Percentiles rank a stretch among this genome's conserved stretches.
phyloP scores from a whole-genome alignment of 306 rosid genomes.

The Cucurbita moschata region DNA sequence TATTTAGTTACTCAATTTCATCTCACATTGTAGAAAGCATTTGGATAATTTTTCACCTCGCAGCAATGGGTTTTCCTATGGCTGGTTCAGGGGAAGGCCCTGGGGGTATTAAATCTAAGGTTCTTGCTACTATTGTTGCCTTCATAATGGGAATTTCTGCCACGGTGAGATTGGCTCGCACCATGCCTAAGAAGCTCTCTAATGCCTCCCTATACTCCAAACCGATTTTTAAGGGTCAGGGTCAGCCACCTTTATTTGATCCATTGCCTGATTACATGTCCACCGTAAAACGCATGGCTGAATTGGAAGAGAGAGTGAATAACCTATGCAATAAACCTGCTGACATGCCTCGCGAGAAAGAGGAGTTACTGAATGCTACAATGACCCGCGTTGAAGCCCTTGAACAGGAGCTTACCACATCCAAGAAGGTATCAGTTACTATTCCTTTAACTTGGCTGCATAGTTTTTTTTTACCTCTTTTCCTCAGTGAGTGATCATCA shows the following conservation, averaged over 20 bases:
- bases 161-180: slow-evolving; percentile 54
- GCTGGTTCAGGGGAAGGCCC: slow-evolving; percentile 27
- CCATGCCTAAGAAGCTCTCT: slow-evolving; percentile 68
- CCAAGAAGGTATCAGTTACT: slow-evolving; percentile 45
- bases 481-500: background rate
- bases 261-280: slow-evolving; percentile 34
- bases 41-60: background rate
- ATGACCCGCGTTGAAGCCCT: slow-evolving; percentile 34
- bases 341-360: slow-evolving; percentile 56
- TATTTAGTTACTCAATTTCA: background rate
- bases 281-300: slow-evolving; percentile 75
- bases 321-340: slow-evolving; percentile 30
- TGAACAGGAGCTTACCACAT: slow-evolving; percentile 48
- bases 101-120: slow-evolving; percentile 36
- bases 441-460: background rate
- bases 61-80: slow-evolving; percentile 18
- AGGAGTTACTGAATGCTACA: slow-evolving; percentile 46
- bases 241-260: background rate
- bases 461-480: background rate
- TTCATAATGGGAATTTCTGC: slow-evolving; percentile 64
- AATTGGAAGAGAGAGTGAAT: slow-evolving; percentile 48
- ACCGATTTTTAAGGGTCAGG: slow-evolving; percentile 14
- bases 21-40: too few species aligned
- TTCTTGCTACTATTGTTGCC: slow-evolving; percentile 54
- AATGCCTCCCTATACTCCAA: slow-evolving; percentile 61